These are phyloP conservation scores for Ilyonectria mors-panacis DNA, from an alignment of 2,329 filamentous ascomycete genomes.

Conservation along the genomic window DNA sequence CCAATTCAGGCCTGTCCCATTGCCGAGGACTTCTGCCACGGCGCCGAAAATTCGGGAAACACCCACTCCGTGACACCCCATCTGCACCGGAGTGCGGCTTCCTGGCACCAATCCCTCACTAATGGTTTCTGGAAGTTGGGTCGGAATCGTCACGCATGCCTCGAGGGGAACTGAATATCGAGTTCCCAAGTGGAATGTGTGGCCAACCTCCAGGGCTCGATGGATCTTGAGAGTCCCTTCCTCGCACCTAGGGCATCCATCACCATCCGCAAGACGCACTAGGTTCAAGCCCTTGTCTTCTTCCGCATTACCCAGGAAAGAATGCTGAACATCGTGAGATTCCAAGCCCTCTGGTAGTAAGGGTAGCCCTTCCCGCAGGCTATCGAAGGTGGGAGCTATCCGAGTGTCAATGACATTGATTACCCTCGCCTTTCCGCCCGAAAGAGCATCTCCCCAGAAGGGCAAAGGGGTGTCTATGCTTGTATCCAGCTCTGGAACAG, in stretches of 20 bases:
- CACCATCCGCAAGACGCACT: slow-evolving; percentile 75
- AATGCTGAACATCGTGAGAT: slow-evolving; percentile 37
- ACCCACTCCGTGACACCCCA: slow-evolving; percentile 98
- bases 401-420: slow-evolving; percentile 56
- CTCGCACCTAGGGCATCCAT: slow-evolving; percentile 80
- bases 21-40: slow-evolving; percentile 81
- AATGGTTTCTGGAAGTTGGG: slow-evolving; percentile 29
- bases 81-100: slow-evolving; percentile 75
- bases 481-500: slow-evolving; percentile 78
- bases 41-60: slow-evolving; percentile 92
- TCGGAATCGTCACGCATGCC: slow-evolving; percentile 68
- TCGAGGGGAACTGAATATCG: slow-evolving; percentile 85
- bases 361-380: slow-evolving; percentile 44
- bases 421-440: slow-evolving; percentile 38
- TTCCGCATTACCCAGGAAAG: slow-evolving; percentile 50
- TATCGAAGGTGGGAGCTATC: slow-evolving; percentile 45
- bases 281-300: slow-evolving; percentile 68
- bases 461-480: slow-evolving; percentile 73
- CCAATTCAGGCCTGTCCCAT: slow-evolving; percentile 86
- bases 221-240: slow-evolving; percentile 74
- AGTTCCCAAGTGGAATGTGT: slow-evolving; percentile 94
- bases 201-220: slow-evolving; percentile 89
- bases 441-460: slow-evolving; percentile 64
- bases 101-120: slow-evolving; percentile 38
- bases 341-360: slow-evolving; percentile 40